phyloP scores from a whole-genome alignment of 169 alveolate genomes.

The Babesia divergens region DNA sequence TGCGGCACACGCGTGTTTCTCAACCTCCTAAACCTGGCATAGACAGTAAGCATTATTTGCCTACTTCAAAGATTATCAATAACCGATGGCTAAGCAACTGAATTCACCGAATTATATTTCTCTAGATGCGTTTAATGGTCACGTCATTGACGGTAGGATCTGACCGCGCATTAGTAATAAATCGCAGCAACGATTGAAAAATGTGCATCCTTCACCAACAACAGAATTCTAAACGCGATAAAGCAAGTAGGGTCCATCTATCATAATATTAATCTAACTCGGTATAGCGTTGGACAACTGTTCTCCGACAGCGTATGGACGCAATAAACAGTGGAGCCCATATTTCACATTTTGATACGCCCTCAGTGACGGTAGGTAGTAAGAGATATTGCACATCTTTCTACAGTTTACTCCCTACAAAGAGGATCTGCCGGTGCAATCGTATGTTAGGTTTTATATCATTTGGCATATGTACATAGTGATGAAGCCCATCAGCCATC shows the following conservation, averaged over 20 bases:
- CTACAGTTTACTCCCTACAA: not conserved
- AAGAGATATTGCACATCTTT: not conserved
- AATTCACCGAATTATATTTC: not conserved
- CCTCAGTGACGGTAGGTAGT: not conserved
- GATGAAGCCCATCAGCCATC: not conserved
- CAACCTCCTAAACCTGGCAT: constrained; percentile 7
- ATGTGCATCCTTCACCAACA: constrained; percentile 33
- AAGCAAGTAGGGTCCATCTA: constrained; percentile 21
- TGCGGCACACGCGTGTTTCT: not conserved
- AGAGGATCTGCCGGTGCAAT: not conserved
- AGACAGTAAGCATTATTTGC: not conserved
- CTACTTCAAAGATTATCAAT: not conserved
- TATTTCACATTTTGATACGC: constrained; percentile 3
- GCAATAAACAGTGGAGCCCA: constrained; percentile 25
- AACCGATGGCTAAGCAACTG: not conserved
- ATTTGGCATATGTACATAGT: not conserved
- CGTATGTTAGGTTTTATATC: not conserved
- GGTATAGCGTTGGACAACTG: constrained; percentile 16
- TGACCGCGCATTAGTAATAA: not conserved
- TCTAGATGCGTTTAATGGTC: constrained; percentile 37
- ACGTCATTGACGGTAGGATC: constrained; percentile 39
- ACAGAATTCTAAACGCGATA: constrained; percentile 43
- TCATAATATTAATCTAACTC: not conserved
- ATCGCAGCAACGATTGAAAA: constrained; percentile 60
- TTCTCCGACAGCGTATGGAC: constrained; percentile 25